Evolutionary conservation across 176 grass and related monocot genomes (phyloP), one percentile per base, ranked within the genome.

Genomic region (Ensete glaucum): DNA sequence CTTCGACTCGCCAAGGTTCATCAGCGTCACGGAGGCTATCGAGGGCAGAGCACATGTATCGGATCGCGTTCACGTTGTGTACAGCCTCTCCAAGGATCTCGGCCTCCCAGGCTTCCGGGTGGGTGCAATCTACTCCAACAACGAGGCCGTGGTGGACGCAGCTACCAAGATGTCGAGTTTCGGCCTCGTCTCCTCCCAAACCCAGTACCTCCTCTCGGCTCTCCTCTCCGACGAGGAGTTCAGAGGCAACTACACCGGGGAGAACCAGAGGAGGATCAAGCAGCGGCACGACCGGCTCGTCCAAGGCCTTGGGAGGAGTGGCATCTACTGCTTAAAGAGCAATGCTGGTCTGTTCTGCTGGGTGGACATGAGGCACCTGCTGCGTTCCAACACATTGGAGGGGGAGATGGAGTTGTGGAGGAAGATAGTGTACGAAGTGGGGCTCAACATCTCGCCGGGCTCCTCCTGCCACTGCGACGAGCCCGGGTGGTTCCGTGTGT

Each of bases 111-210:
- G 34, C 1, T 96, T 96, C 74, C 92, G 92, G 12, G 85, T 92
- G 0, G 92, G 89, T 62, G 92, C 92, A 63, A 85, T 96, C 74
- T 92, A 96, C 81, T 96, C 92, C 17, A 11, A 66, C 53, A 92
- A 96, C 83, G 27, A 80, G 15, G 76, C 52, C 27, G 89, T 96
- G 2, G 85, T 92, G 3, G 85, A 86, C 24, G 87, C 92, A 12
- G 89, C 92, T 1, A 96, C 92, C 76, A 96, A 96, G 84, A 96
- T 96, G 92, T 96, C 92, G 1, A 96, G 92, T 75, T 96, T 96
- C 74, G 92, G 92, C 9, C 86, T 96, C 48, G 78, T 96, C 15
- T 96, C 34, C 6, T 43, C 34, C 34, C 34, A 43, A 43, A 43
- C 34, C 34, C 34, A 43, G 34, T 43, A 43, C 89, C 27, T 92